Conservation (phyloP, 2,329 filamentous ascomycete genomes). For the Colletotrichum abscissum region DNA sequence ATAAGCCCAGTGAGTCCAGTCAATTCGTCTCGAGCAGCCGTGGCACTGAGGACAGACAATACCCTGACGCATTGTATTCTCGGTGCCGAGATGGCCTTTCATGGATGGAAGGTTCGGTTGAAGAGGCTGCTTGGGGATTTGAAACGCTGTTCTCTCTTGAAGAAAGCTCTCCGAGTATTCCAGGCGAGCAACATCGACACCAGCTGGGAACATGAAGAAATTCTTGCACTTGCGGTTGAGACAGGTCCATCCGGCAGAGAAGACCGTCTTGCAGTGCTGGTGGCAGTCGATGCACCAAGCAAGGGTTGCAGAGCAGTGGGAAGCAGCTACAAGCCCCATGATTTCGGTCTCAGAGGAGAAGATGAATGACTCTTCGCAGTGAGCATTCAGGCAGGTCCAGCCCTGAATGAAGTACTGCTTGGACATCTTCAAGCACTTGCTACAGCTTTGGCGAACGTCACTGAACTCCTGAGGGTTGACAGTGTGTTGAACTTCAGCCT, state of each 20-base stretch:
- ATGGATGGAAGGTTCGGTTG: constrained; percentile 50
- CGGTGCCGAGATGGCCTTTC: constrained; percentile 53
- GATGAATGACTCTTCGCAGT: constrained; percentile 29
- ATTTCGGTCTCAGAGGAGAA: constrained; percentile 6
- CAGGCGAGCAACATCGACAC: constrained; percentile 45
- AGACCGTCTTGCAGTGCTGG: constrained; percentile 49
- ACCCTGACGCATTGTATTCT: constrained; percentile 66
- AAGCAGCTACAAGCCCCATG: constrained; percentile 26
- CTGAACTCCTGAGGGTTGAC: constrained; percentile 15
- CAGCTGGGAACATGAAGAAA: constrained; percentile 59
- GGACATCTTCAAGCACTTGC: constrained; percentile 50
- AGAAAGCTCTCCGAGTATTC: constrained; percentile 70
- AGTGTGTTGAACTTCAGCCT: constrained; percentile 34
- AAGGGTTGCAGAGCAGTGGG: constrained; percentile 7
- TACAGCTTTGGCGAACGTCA: constrained; percentile 45
- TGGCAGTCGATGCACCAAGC: constrained; percentile 49
- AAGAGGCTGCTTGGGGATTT: constrained; percentile 47
- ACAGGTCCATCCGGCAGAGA: constrained; percentile 44
- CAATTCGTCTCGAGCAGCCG: constrained; percentile 68
- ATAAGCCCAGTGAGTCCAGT: constrained; percentile 74
- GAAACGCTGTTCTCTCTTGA: constrained; percentile 59
- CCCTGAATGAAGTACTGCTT: constrained; percentile 48
- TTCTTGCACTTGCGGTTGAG: constrained; percentile 51
- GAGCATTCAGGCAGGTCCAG: constrained; percentile 45
- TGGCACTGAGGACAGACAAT: constrained; percentile 75